Percentiles rank a stretch among this genome's conserved stretches.
Evolutionary conservation across 805 yeast species (phyloP).

Genomic region (Osmozyma mogii): DNA sequence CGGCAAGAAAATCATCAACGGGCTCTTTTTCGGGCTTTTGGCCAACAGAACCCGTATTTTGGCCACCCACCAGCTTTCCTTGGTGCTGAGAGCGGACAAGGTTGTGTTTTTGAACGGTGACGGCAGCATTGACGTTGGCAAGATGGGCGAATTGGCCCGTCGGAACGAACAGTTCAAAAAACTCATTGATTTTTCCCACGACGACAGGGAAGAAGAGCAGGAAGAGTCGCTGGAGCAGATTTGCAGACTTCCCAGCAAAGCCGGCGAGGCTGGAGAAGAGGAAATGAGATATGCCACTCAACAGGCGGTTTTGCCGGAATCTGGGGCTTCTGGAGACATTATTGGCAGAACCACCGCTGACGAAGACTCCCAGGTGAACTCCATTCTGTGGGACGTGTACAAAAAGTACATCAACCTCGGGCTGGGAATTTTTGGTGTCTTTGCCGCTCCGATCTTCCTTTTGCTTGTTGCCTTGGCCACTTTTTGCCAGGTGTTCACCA

Average conservation of each 20-base stretch:
- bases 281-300: neutral
- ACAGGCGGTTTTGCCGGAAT: constrained; percentile 1
- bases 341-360: constrained; percentile 26
- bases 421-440: constrained; percentile 27
- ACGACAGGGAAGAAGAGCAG: constrained; percentile 17
- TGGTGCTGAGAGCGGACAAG: constrained; percentile 31
- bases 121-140: constrained; percentile 34
- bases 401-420: constrained; percentile 30
- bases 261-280: neutral
- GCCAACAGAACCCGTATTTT: constrained; percentile 27
- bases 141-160: constrained; percentile 19
- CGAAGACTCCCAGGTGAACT: constrained; percentile 31
- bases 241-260: too few relatives aligned
- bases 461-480: constrained; percentile 27
- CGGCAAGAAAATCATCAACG: constrained; percentile 31
- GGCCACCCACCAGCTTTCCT: constrained; percentile 38
- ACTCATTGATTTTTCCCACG: constrained; percentile 40
- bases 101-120: constrained; percentile 33
- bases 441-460: constrained; percentile 27
- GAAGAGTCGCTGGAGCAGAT: constrained; percentile 13
- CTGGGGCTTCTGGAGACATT: constrained; percentile 3
- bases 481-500: constrained; percentile 34
- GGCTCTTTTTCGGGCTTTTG: constrained; percentile 28
- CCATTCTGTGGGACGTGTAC: constrained; percentile 34
- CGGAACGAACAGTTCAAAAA: constrained; percentile 41